phyloP scores from a whole-genome alignment of 352 stramenopile species.

The Phytophthora podocarpi region DNA sequence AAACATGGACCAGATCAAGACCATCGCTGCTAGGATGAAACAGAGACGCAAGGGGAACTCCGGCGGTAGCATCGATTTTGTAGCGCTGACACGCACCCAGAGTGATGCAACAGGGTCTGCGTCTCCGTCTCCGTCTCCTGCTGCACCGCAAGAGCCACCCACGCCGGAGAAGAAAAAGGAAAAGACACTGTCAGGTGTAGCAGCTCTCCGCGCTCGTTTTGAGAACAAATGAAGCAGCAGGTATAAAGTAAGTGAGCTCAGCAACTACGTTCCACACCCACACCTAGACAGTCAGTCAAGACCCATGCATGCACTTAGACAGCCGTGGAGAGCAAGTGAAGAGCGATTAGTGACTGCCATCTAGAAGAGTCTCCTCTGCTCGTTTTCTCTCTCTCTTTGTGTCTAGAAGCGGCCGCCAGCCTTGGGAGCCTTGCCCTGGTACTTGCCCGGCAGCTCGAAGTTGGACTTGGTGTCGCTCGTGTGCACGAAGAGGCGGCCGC shows the following conservation, averaged over 20 bases:
- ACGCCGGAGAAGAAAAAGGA: constrained; percentile 31
- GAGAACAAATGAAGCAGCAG: constrained; percentile 52
- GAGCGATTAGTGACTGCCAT: constrained; percentile 23
- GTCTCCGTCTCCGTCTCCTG: constrained; percentile 10
- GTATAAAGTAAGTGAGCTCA: constrained; percentile 9
- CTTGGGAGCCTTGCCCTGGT: constrained; percentile 71
- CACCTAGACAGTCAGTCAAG: neutral
- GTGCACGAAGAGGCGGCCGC: constrained; percentile 77
- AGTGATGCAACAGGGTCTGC: constrained; percentile 30
- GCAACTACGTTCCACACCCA: constrained; percentile 1
- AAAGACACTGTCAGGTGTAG: constrained; percentile 55
- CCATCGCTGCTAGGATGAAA: constrained; percentile 78
- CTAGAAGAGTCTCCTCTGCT: constrained; percentile 1
- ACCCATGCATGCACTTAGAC: constrained; percentile 5
- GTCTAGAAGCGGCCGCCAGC: constrained; percentile 36
- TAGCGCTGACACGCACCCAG: constrained; percentile 25
- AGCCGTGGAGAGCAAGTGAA: constrained; percentile 12
- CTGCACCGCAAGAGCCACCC: constrained; percentile 4
- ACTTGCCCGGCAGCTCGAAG: constrained; percentile 68
- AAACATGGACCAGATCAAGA: constrained; percentile 75
- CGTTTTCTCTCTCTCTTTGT: neutral
- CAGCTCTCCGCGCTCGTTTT: constrained; percentile 75
- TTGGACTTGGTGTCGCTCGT: constrained; percentile 44
- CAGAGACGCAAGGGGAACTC: constrained; percentile 51
- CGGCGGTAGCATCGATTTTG: constrained; percentile 27